phyloP scores from a whole-genome alignment of 305 asterid genomes.

The Rubia peregrina region DNA sequence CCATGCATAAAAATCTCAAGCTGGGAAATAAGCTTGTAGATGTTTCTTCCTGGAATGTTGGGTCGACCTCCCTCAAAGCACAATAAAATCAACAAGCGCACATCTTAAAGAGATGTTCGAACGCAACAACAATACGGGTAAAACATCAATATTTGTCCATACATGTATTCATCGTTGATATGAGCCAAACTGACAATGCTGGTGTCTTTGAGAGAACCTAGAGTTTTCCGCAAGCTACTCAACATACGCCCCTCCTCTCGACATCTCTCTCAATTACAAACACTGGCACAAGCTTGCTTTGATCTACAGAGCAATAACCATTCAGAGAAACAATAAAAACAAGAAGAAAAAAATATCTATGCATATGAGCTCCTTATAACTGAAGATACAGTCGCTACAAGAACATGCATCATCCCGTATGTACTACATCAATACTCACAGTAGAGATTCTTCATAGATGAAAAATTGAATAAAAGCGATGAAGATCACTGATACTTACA shows the following conservation, averaged over 20 bases:
- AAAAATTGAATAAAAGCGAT: too few species aligned
- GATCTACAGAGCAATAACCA: background rate
- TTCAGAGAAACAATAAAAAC: conserved; percentile 8
- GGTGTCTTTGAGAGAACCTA: conserved; percentile 90
- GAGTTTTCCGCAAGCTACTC: conserved; percentile 88
- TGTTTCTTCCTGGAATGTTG: conserved; percentile 81
- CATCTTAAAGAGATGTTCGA: conserved; percentile 6
- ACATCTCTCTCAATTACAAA: conserved; percentile 41
- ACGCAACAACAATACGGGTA: conserved; percentile 9
- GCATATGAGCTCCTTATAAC: too few species aligned
- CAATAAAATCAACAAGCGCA: conserved; percentile 39
- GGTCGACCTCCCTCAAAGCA: conserved; percentile 93
- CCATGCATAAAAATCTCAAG: conserved; percentile 99
- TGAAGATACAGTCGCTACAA: too few species aligned
- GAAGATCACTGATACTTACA: too few species aligned
- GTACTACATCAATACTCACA: too few species aligned
- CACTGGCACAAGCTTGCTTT: conserved; percentile 23
- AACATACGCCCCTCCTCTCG: conserved; percentile 79
- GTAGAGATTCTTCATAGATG: too few species aligned
- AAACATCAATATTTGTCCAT: conserved; percentile 7
- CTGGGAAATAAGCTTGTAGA: conserved; percentile 36
- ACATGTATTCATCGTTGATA: conserved; percentile 90
- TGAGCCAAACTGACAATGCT: conserved; percentile 95
- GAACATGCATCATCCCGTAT: too few species aligned
- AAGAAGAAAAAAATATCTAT: background rate